These are phyloP conservation scores for Xylaria bambusicola DNA, from an alignment of 495 filamentous ascomycete species.

Conservation along the genomic window DNA sequence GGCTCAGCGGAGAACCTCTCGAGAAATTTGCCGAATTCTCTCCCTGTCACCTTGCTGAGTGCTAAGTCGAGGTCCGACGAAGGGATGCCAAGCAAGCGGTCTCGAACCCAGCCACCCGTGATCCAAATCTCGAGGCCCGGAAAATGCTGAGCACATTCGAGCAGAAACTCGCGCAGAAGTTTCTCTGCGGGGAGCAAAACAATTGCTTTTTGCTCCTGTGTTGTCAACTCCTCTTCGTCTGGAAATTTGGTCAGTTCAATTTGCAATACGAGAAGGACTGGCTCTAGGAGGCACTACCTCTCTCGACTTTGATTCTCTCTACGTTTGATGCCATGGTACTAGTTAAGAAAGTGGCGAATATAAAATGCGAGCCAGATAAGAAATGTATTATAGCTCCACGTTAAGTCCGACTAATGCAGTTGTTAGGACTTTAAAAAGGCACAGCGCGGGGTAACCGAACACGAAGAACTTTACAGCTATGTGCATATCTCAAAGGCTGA, in stretches of 20 bases:
- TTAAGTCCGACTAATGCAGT: background rate
- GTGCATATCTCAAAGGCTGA: too few species aligned
- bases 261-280: background rate
- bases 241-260: background rate
- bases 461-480: too few species aligned
- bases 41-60: background rate
- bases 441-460: too few species aligned
- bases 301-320: background rate
- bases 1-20: background rate
- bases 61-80: conserved; percentile 3
- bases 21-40: conserved; percentile 1
- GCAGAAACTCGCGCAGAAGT: background rate
- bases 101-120: conserved; percentile 4
- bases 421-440: background rate
- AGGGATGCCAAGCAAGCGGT: conserved; percentile 1
- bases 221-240: background rate
- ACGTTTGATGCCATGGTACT: background rate
- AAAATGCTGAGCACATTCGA: background rate
- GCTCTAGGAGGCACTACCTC: background rate
- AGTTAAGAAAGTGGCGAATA: background rate
- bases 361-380: background rate
- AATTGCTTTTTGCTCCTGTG: background rate
- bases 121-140: conserved; percentile 7
- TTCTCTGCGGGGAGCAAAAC: background rate
- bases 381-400: background rate